Base-by-base conservation (phyloP, 306 rosid species). In the Arachis stenosperma region DNA sequence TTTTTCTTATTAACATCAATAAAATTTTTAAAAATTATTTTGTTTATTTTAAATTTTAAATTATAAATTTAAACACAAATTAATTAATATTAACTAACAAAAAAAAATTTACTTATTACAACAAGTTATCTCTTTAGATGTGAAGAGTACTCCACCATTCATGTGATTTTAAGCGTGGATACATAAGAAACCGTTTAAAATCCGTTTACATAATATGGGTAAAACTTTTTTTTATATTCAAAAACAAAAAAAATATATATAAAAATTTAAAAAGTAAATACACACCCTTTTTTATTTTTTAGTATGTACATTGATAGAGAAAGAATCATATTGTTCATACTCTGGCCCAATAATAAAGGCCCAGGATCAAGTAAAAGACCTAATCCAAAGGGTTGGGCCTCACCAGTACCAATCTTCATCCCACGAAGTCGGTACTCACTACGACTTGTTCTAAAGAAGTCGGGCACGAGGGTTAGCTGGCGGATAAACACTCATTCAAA, bases 101-200 rank as follows among this genome's bases (percentile, higher is more conserved):
- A 5, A 17, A 51, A 51, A 17, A 51, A 17, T 51, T 51, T 51
- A 51, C 55, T 51, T 51, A 12, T 17, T 48, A 48, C 53, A 48
- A 5, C 9, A 9, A 54, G 12, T 15, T 53, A 53, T 53, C 30
- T 8, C 37, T 3, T 33, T 33, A 33, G 37, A 33, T 17, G 37
- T 33, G 1, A 33, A 0, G 3, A 44, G 65, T 75, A 3, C 39
- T 55, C 37, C 48, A 37, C 30, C 2, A 56, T 2, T 54, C 57
- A 67, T 47, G 13, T 37, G 17, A 9, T 17, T 17, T 29, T 15
- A 50, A 2, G 43, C 53, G 74, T 17, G 83, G 71, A 58, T 27
- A 13, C 30, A 74, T 48, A 63, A 33, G 77, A 40, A 2, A 76
- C 61, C 70, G 74, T 78, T 68, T 39, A 17, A 66, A 73, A 74